Base-by-base conservation (phyloP, 495 filamentous ascomycete species). In the Penicillium desertorum region DNA sequence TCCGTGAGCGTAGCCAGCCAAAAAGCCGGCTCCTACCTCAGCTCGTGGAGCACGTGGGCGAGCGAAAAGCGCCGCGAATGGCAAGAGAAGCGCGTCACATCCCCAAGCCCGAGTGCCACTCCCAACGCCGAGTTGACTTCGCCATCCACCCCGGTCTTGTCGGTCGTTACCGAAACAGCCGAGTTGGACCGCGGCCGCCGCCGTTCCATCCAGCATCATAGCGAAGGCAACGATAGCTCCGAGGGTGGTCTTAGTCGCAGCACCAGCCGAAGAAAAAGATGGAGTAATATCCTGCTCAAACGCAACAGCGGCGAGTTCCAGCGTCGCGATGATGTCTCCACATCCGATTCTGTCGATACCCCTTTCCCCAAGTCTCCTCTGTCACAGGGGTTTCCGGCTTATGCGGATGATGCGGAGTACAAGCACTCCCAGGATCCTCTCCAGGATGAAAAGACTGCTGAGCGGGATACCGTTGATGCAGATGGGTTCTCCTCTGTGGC, bases 11-110 rank as follows among this genome's bases (percentile, higher is more conserved):
- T 85, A 2, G 89, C 88, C 0, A 75, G 87, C 10, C 81, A 86
- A 60, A 87, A 86, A 59, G 93, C 93, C 10, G 83, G 90, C 17
- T 88, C 93, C 5, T 98, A 96, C 63, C 79, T 98, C 46, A 92
- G 87, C 48, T 95, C 91, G 25, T 98, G 95, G 95, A 87, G 92
- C n/a, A 75, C 84, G 2, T 98, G 94, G 94, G 93, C 93, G 6
- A 86, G 84, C 29, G 92, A 98, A 73, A 96, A 95, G 74, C 79
- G 88, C 46, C 90, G 88, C 65, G 77, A 77, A 46, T 82, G 78
- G 81, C 77, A 78, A 51, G 73, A 80, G 25, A 75, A 73, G 53
- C 73, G 70, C 54, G 62, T 60, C 14, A 45, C 71, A 22, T 62
- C 76, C 3, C 55, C 71, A 0, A 65, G 57, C 27, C 60, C 68